These are phyloP conservation scores for Trichoderma koningiopsis DNA, from an alignment of 2,329 filamentous ascomycete genomes.

Conservation along the genomic window DNA sequence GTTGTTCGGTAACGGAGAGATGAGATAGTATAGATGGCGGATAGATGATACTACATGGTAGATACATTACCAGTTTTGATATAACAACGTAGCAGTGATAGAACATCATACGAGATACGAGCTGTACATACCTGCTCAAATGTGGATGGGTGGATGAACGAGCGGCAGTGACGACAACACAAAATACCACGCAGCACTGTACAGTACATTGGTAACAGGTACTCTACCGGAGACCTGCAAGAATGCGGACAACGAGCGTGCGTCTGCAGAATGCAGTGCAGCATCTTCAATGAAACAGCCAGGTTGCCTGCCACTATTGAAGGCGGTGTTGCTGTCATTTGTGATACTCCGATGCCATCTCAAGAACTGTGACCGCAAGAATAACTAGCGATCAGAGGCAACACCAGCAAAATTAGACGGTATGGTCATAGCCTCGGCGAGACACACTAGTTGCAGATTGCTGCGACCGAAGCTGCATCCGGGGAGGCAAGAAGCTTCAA, in stretches of 20 bases:
- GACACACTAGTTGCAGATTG: constrained; percentile 10
- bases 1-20: not conserved
- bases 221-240: not conserved
- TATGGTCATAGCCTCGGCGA: constrained; percentile 21
- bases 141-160: not conserved
- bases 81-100: not conserved
- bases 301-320: constrained; percentile 5
- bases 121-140: not conserved
- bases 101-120: not conserved
- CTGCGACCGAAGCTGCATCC: constrained; percentile 14
- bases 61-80: not conserved
- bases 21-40: not conserved
- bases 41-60: not conserved
- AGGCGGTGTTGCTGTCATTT: constrained; percentile 26
- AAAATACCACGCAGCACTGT: not conserved
- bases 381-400: constrained; percentile 16
- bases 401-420: constrained; percentile 24
- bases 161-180: not conserved
- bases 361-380: constrained; percentile 21
- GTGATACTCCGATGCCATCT: constrained; percentile 22
- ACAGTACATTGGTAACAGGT: not conserved
- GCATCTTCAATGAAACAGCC: constrained; percentile 13
- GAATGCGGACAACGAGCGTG: not conserved
- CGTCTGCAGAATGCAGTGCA: not conserved
- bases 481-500: constrained; percentile 24